These are phyloP conservation scores for Cordyceps cicadae DNA, from an alignment of 2,329 filamentous ascomycete species.

Conservation along the genomic window DNA sequence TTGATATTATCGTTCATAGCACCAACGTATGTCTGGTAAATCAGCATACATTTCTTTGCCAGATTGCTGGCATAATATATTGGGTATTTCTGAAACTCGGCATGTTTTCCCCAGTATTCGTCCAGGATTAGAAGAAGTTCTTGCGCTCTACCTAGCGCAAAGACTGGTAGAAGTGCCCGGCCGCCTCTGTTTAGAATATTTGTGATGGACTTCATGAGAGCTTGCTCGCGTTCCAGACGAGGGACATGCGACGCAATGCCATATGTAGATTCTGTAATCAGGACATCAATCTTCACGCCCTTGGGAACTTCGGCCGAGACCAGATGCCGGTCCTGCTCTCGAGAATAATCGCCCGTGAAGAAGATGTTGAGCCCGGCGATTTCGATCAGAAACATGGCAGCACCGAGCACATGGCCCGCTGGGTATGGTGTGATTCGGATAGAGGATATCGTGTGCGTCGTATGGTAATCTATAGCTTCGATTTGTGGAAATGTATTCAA, in stretches of 20 bases:
- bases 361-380: conserved; percentile 95
- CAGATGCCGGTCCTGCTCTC: conserved; percentile 90
- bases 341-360: conserved; percentile 95
- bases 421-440: conserved; percentile 96
- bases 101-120: conserved; percentile 90
- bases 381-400: conserved; percentile 96
- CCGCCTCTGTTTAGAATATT: conserved; percentile 84
- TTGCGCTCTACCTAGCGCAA: conserved; percentile 87
- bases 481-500: conserved; percentile 88
- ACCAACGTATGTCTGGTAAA: conserved; percentile 96
- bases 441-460: conserved; percentile 92
- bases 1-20: conserved; percentile 99
- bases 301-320: conserved; percentile 87
- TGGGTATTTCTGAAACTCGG: conserved; percentile 79
- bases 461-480: conserved; percentile 96
- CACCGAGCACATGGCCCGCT: conserved; percentile 93
- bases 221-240: conserved; percentile 80
- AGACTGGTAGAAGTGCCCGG: conserved; percentile 88
- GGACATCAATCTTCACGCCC: conserved; percentile 84
- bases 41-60: conserved; percentile 93
- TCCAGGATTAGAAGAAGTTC: conserved; percentile 91
- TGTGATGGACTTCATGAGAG: conserved; percentile 92
- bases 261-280: conserved; percentile 97
- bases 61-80: conserved; percentile 98
- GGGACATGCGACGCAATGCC: conserved; percentile 92